phyloP scores from a whole-genome alignment of 2,329 filamentous ascomycete genomes.

The Parascedosporium putredinis region DNA sequence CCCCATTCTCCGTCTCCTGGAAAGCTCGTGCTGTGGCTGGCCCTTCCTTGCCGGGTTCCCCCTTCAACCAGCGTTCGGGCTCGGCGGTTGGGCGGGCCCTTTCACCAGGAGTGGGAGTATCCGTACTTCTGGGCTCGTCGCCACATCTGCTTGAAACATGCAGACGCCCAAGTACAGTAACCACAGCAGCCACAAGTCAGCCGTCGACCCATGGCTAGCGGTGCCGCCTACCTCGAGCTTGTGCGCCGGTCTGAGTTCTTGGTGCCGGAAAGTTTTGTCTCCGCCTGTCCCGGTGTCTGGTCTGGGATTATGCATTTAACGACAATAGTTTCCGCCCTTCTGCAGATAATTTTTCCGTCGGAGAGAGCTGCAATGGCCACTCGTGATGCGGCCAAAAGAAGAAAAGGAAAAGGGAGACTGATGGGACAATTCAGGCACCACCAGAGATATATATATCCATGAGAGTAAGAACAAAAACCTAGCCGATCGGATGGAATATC shows the following conservation, averaged over 20 bases:
- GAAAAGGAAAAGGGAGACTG: not conserved
- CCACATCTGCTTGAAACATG: not conserved
- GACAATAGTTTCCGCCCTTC: not conserved
- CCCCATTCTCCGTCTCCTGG: not conserved
- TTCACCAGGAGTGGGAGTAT: not conserved
- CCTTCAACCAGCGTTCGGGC: too few species aligned
- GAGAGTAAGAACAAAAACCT: too few species aligned
- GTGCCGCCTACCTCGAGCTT: not conserved
- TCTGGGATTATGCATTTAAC: not conserved
- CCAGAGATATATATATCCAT: not conserved
- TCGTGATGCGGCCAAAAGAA: not conserved
- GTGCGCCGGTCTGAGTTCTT: not conserved
- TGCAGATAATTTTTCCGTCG: conserved; percentile 1
- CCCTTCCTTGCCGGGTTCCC: too few species aligned
- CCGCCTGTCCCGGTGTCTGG: not conserved
- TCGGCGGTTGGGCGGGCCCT: too few species aligned
- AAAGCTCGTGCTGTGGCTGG: too few species aligned
- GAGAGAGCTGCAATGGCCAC: not conserved
- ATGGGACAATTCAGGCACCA: not conserved
- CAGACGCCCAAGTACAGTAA: not conserved
- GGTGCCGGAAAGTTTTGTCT: not conserved
- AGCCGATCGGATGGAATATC: too few species aligned
- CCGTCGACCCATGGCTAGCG: not conserved
- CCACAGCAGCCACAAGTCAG: not conserved
- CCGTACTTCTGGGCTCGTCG: not conserved